phyloP scores from a whole-genome alignment of 176 grass and related monocot genomes.

The Tillandsia fasciculata region DNA sequence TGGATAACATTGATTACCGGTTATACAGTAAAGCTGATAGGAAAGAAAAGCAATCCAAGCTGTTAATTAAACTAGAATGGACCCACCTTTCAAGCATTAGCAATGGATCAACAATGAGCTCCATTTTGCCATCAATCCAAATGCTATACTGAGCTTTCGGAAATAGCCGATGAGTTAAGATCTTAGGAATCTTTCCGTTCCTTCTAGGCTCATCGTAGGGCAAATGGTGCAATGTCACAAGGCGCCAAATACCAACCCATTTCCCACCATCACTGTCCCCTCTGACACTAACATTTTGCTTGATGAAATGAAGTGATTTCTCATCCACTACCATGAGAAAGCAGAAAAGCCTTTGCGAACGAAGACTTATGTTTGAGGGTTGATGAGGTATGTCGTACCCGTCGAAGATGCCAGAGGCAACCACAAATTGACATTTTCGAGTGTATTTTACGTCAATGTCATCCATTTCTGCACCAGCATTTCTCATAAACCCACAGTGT shows the following conservation, averaged over 20 bases:
- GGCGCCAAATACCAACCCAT: constrained; percentile 93
- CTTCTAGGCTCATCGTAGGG: constrained; percentile 99
- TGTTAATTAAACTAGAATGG: not conserved
- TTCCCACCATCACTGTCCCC: constrained; percentile 56
- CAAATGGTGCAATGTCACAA: constrained; percentile 44
- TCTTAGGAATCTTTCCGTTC: constrained; percentile 94
- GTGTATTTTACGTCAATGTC: constrained; percentile 57
- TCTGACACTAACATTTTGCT: constrained; percentile 60
- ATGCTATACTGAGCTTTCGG: constrained; percentile 93
- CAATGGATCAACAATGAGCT: constrained; percentile 92
- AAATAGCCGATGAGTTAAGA: constrained; percentile 84
- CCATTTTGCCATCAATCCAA: constrained; percentile 99
- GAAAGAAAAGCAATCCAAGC: not conserved
- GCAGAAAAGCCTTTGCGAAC: constrained; percentile 85
- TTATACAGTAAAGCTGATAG: not conserved
- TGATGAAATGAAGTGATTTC: constrained; percentile 77
- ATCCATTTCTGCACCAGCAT: constrained; percentile 78
- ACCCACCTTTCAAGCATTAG: constrained; percentile 89
- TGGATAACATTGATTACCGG: not conserved
- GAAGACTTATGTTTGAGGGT: constrained; percentile 72
- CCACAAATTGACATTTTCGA: constrained; percentile 78
- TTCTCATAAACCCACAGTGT: constrained; percentile 89
- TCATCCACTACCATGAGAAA: constrained; percentile 98
- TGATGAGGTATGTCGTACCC: constrained; percentile 91
- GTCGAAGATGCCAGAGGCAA: constrained; percentile 99